Evolutionary conservation across 305 asterid genomes (phyloP).

Genomic region (Striga hermonthica): DNA sequence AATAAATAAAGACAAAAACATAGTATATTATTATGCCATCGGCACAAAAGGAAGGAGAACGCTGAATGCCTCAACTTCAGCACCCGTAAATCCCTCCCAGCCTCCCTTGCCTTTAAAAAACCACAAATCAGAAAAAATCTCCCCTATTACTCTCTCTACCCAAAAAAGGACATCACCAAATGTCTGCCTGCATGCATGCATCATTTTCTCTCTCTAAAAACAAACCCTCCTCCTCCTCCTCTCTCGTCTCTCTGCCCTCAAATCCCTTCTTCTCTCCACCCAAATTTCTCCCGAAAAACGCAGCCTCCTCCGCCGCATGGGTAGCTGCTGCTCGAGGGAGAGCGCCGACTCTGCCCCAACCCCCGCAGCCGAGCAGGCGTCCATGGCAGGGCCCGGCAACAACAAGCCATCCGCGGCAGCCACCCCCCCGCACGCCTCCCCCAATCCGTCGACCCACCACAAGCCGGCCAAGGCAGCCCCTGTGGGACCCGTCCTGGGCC

Average conservation of each 20-base stretch:
- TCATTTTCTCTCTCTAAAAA: neutral
- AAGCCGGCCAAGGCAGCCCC: slow-evolving; percentile 34
- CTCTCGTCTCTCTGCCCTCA: neutral
- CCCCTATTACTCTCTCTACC: neutral
- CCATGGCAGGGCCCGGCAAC: no score
- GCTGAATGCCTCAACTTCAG: neutral
- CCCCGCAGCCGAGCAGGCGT: neutral
- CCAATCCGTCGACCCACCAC: neutral
- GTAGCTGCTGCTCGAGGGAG: slow-evolving; percentile 2
- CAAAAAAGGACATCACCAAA: neutral
- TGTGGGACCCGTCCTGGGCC: slow-evolving; percentile 49
- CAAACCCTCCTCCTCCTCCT: neutral
- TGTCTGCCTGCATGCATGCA: neutral
- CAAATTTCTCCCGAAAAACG: no score
- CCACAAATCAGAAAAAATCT: neutral
- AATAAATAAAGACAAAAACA: neutral
- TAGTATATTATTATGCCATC: neutral
- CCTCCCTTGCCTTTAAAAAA: neutral
- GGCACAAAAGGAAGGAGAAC: no score
- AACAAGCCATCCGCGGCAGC: no score
- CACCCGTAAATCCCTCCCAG: neutral
- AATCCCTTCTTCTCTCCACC: no score
- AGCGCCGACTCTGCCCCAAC: neutral
- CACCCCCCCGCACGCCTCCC: neutral
- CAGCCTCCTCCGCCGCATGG: neutral